A percentile compares a stretch with the other conserved stretches of the same genome.
Conservation (phyloP, 2,329 filamentous ascomycete genomes). For the Diaporthe citri region DNA sequence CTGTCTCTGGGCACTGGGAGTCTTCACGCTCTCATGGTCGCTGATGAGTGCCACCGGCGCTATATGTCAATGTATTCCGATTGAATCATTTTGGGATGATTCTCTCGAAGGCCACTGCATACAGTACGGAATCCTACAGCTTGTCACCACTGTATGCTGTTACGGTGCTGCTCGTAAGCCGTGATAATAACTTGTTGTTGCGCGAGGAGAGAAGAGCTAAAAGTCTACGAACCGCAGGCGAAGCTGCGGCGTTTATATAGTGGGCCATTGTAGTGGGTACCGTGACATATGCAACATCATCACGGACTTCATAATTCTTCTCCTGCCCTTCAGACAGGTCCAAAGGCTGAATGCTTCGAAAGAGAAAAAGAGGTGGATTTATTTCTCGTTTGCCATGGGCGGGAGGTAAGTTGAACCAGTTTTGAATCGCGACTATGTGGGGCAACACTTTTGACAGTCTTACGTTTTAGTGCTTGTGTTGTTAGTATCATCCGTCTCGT, state of each 20-base stretch:
- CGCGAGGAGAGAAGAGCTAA: too few species aligned
- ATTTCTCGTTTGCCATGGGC: not conserved
- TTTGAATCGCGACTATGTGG: too few species aligned
- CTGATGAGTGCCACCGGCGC: not conserved
- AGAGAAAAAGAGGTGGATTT: not conserved
- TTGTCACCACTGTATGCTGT: not conserved
- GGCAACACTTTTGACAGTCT: not conserved
- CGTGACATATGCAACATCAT: conserved; percentile 2
- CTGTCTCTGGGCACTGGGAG: not conserved
- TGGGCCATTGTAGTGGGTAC: too few species aligned
- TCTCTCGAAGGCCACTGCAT: not conserved
- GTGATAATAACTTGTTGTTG: too few species aligned
- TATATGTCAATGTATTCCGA: not conserved
- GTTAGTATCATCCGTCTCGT: conserved; percentile 1
- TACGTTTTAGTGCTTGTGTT: not conserved
- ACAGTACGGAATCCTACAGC: not conserved
- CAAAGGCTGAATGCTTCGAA: not conserved
- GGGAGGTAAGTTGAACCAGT: not conserved
- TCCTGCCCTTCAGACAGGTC: not conserved
- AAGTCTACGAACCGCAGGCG: too few species aligned
- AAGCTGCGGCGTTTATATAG: too few species aligned
- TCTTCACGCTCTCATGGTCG: not conserved
- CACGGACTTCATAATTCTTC: not conserved
- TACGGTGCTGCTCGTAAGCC: too few species aligned
- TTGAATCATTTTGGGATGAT: not conserved